phyloP scores from a whole-genome alignment of 2,329 filamentous ascomycete genomes.

The Fusarium sp. region DNA sequence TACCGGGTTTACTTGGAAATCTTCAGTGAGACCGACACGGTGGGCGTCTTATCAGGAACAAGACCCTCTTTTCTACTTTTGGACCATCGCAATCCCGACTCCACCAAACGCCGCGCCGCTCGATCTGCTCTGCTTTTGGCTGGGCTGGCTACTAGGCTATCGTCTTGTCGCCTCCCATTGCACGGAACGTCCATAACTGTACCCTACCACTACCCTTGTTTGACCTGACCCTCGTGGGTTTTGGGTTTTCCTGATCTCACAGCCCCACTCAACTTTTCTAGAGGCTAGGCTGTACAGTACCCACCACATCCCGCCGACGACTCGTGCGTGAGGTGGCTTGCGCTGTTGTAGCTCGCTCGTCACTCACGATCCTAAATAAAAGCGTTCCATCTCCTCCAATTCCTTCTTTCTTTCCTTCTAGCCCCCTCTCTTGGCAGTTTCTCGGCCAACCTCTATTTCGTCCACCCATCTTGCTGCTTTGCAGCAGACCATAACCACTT shows the following conservation, averaged over 20 bases:
- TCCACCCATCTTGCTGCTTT: slow-evolving; percentile 22
- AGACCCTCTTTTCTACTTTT: slow-evolving; percentile 51
- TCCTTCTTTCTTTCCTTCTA: slow-evolving; percentile 40
- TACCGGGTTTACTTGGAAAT: slow-evolving; percentile 31
- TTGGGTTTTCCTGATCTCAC: slow-evolving; percentile 44
- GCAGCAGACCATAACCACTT: slow-evolving; percentile 29
- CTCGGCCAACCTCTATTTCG: slow-evolving; percentile 28
- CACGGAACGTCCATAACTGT: slow-evolving; percentile 31
- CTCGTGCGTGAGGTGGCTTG: slow-evolving; percentile 40
- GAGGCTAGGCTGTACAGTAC: slow-evolving; percentile 37
- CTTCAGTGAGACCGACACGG: slow-evolving; percentile 37
- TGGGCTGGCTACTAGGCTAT: slow-evolving; percentile 21
- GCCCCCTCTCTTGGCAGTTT: slow-evolving; percentile 42
- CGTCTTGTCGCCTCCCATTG: slow-evolving; percentile 41
- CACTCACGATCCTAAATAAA: slow-evolving; percentile 48
- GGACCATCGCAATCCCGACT: slow-evolving; percentile 43
- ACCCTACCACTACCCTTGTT: slow-evolving; percentile 40
- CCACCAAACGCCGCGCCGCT: slow-evolving; percentile 45
- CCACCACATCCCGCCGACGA: slow-evolving; percentile 42
- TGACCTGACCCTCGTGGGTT: slow-evolving; percentile 34
- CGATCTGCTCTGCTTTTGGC: slow-evolving; percentile 42
- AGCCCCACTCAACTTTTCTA: slow-evolving; percentile 42
- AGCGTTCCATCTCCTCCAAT: slow-evolving; percentile 47
- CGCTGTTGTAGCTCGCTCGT: slow-evolving; percentile 42
- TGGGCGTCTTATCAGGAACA: slow-evolving; percentile 48